Evolutionary conservation across 2,329 filamentous ascomycete genomes (phyloP), one percentile per base, ranked within the genome.

Genomic region (Sclerotinia sclerotiorum): DNA sequence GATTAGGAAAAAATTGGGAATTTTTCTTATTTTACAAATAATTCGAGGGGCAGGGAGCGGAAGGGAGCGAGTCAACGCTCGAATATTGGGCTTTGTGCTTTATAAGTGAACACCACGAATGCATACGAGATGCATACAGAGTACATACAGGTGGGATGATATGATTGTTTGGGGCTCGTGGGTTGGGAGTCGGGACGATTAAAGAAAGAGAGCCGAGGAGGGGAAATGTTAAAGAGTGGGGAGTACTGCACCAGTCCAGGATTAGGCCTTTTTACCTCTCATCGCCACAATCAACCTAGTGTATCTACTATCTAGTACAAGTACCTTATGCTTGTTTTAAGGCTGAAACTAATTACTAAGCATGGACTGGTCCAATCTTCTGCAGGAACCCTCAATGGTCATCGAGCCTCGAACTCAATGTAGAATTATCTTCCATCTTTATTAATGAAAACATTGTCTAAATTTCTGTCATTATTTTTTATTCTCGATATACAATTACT

Each of bases 1-100:
- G 35, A 62, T 54, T 44, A 62, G 44, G n/a, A 56, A 62, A 67
- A 62, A 67, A 62, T 44, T 67, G 65, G 55, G 46, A 61, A 62
- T 46, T 67, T 62, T 62, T 11, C 29, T 29, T 42, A 42, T 42
- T 61, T 52, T 49, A 61, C 65, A 67, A 67, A 39, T 35, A 48
- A 62, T 24, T 63, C 21, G 46, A 48, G 60, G 54, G 65, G 65
- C 57, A 63, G 57, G 57, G 65, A 55, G 49, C 21, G 49, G 63
- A 63, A 49, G 57, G 57, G 57, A 55, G 49, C 21, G 49, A 67
- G 65, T 21, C n/a, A 49, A 39, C 11, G 58, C 58, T 42, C 27
- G 46, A 17, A 32, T 29, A 19, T 55, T 55, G 58, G 58, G 44
- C 19, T 19, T 55, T 55, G 58, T 44, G 58, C 19, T 19, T 21